Base-by-base conservation (phyloP, 78 protist genomes). In the Speleostelium caveatum region DNA sequence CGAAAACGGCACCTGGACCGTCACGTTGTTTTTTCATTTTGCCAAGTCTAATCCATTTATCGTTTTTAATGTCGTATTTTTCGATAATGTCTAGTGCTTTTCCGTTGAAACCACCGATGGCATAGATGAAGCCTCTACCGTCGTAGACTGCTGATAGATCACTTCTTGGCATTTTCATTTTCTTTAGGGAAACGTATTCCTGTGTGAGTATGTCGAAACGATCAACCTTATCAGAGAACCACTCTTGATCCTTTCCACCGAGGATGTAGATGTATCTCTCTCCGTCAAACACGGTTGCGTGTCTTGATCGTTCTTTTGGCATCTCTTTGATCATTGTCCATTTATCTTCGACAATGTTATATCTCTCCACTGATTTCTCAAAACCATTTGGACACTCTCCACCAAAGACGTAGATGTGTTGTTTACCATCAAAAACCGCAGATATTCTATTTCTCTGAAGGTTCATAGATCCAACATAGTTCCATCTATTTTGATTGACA, bases 1-100 rank as follows among this genome's bases (percentile, higher is more conserved):
- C 91, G 33, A 42, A 60, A 55, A 83, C 72, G 0, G 91, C 91
- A n/a, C 91, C 91, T 5, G 91, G 91, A 2, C 91, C 91, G 41
- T 83, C 91, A 17, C 91, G 55, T 32, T 56, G 77, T 39, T 69
- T 67, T 6, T 30, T 7, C 91, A 83, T 83, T 53, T 69, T 53
- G 8, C 39, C 49, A 10, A 39, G 4, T 4, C 38, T 53, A 0
- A 38, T 24, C 91, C 91, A 83, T 51, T 45, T 32, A 42, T 83
- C 79, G 0, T 16, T 39, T 8, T 59, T 53, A 59, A 83, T 42
- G 32, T 83, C 91, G 35, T 83, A 83, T 24, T 41, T 49, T 26
- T 83, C 91, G 7, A 83, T 83, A 32, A 83, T 24, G 24, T 83
- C 91, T 51, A 83, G 51, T 0, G 91, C 91, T 26, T 83, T 83